Percentiles rank a stretch among this genome's conserved stretches.
Evolutionary conservation across 768 basidiomycete genomes (phyloP).

Genomic region (Clitopilus hobsonii): DNA sequence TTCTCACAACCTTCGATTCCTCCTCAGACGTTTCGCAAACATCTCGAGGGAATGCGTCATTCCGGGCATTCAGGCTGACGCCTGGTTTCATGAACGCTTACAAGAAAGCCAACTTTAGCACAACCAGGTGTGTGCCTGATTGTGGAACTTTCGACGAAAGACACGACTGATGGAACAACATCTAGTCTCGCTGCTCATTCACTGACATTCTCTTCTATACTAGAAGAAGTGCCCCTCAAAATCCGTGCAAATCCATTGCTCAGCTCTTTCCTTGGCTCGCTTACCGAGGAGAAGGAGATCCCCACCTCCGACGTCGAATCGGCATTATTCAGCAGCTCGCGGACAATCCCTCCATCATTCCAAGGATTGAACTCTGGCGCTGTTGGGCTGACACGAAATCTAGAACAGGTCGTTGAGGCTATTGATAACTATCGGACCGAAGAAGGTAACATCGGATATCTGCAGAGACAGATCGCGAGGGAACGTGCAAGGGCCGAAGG

Average conservation of each 20-base stretch:
- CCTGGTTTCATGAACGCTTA: slow-evolving; percentile 76
- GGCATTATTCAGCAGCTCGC: slow-evolving; percentile 28
- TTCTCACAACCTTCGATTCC: not conserved
- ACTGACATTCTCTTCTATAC: slow-evolving; percentile 79
- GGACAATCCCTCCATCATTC: slow-evolving; percentile 55
- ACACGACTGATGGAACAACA: slow-evolving; percentile 4
- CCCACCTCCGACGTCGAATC: slow-evolving; percentile 31
- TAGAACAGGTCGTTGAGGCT: slow-evolving; percentile 83
- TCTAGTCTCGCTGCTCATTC: slow-evolving; percentile 72
- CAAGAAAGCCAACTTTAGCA: slow-evolving; percentile 80
- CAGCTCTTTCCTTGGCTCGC: slow-evolving; percentile 68
- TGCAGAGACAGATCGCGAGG: slow-evolving; percentile 81
- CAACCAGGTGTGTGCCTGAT: slow-evolving; percentile 58
- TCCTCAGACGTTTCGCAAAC: slow-evolving; percentile 71
- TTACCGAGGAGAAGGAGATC: slow-evolving; percentile 45
- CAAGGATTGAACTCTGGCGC: slow-evolving; percentile 67
- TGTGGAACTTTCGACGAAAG: slow-evolving; percentile 13
- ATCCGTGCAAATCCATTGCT: slow-evolving; percentile 79
- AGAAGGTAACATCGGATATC: slow-evolving; percentile 88
- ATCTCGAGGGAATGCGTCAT: slow-evolving; percentile 77
- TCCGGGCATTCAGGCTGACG: slow-evolving; percentile 86
- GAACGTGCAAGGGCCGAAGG: slow-evolving; percentile 78
- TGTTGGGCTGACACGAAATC: slow-evolving; percentile 63
- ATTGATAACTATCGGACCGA: slow-evolving; percentile 86
- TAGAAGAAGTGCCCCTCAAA: slow-evolving; percentile 82